Evolutionary conservation across 371 early-diverging fungal species (phyloP).

Genomic region (Apophysomyces trapeziformis): DNA sequence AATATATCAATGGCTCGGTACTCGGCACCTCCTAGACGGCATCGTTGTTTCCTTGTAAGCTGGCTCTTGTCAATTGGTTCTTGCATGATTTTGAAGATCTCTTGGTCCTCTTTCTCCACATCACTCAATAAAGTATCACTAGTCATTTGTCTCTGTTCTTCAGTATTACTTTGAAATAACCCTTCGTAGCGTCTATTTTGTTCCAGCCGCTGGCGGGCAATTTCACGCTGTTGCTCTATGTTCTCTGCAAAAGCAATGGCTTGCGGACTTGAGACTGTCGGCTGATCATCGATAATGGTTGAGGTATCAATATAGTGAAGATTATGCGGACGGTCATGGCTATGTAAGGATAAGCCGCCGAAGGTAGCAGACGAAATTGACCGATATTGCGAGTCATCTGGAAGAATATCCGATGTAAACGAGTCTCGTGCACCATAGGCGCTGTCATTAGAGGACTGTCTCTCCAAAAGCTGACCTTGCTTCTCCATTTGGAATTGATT

Average conservation of each 20-base stretch:
- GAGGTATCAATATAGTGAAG: neutral
- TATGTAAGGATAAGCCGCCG: too few species aligned
- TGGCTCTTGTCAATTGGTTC: slow-evolving; percentile 37
- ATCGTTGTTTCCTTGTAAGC: slow-evolving; percentile 41
- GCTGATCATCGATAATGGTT: neutral
- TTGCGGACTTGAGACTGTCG: neutral
- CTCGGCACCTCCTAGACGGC: slow-evolving; percentile 48
- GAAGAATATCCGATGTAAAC: too few species aligned
- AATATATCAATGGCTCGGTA: slow-evolving; percentile 47
- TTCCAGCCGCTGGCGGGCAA: slow-evolving; percentile 32
- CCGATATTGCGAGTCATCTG: too few species aligned
- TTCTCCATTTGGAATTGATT: too few species aligned
- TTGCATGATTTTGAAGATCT: slow-evolving; percentile 15
- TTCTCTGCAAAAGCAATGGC: slow-evolving; percentile 36
- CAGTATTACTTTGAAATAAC: slow-evolving; percentile 16
- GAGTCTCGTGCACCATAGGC: too few species aligned
- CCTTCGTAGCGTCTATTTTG: slow-evolving; percentile 30
- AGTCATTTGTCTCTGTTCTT: slow-evolving; percentile 1
- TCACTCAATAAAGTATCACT: neutral
- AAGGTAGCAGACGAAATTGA: too few species aligned
- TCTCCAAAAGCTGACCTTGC: too few species aligned
- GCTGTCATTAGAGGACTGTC: too few species aligned
- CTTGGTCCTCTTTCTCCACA: slow-evolving; percentile 13
- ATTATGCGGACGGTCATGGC: neutral
- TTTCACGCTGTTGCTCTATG: slow-evolving; percentile 37